phyloP scores from a whole-genome alignment of 176 grass and related monocot species.

The Zea luxurians region DNA sequence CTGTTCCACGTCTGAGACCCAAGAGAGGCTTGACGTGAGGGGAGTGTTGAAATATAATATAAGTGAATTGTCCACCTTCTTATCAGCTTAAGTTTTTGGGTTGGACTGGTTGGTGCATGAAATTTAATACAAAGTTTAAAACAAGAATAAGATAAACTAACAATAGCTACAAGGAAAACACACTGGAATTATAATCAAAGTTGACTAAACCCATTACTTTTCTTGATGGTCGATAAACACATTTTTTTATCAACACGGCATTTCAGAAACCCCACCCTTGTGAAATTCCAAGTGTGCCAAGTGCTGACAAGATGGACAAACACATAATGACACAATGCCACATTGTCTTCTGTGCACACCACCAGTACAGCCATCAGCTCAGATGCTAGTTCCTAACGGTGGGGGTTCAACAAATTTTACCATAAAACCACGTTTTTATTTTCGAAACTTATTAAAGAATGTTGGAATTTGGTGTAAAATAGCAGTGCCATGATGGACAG shows the following conservation, averaged over 20 bases:
- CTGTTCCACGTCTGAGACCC: no score
- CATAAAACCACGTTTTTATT: background rate
- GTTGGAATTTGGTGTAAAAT: conserved; percentile 7
- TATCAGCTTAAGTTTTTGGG: no score
- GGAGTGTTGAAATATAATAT: no score
- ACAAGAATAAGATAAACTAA: background rate
- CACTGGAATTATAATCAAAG: background rate
- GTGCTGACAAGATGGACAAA: conserved; percentile 3
- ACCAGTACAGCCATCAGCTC: background rate
- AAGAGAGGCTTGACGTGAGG: no score
- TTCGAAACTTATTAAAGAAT: background rate
- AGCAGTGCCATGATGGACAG: conserved; percentile 33
- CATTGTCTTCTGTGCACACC: background rate
- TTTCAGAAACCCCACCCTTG: background rate
- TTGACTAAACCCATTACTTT: background rate
- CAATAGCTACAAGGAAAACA: background rate
- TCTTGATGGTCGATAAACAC: background rate
- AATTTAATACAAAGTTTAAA: background rate
- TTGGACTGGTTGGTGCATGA: no score
- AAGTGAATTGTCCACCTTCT: no score
- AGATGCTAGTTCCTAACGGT: conserved; percentile 7
- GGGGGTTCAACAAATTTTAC: background rate
- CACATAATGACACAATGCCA: background rate
- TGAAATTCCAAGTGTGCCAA: background rate
- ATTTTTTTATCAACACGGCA: background rate